phyloP scores from a whole-genome alignment of 495 filamentous ascomycete species.

The Aspergillus ostianus region DNA sequence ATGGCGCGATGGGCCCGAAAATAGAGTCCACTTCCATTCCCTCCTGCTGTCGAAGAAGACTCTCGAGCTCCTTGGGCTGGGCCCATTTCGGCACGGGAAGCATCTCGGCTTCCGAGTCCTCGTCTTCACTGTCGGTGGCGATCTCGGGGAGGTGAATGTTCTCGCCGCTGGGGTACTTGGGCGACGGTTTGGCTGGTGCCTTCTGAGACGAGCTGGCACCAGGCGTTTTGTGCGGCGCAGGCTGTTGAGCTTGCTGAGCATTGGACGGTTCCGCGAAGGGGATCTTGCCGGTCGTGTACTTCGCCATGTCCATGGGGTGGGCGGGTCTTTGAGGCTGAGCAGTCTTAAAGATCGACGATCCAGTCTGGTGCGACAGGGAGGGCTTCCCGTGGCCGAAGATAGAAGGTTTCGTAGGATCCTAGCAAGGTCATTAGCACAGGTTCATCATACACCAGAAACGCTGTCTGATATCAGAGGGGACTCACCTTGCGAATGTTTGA shows the following conservation, averaged over 20 bases:
- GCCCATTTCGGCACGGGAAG: slow-evolving; percentile 77
- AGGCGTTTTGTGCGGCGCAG: slow-evolving; percentile 57
- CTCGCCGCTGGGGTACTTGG: slow-evolving; percentile 76
- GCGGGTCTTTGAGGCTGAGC: slow-evolving; percentile 54
- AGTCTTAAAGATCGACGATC: slow-evolving; percentile 39
- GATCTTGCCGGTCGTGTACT: slow-evolving; percentile 83
- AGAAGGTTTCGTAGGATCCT: slow-evolving; percentile 62
- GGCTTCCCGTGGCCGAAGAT: slow-evolving; percentile 60
- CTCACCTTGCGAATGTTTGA: slow-evolving; percentile 13
- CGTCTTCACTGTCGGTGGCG: slow-evolving; percentile 81
- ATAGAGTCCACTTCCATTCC: slow-evolving; percentile 78
- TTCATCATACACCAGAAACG: background rate
- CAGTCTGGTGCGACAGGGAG: slow-evolving; percentile 43
- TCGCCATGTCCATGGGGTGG: slow-evolving; percentile 73
- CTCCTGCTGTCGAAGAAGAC: slow-evolving; percentile 72
- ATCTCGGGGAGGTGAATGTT: slow-evolving; percentile 85
- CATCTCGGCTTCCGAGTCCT: slow-evolving; percentile 61
- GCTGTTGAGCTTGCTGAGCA: slow-evolving; percentile 24
- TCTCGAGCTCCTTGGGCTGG: slow-evolving; percentile 72
- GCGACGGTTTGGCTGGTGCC: slow-evolving; percentile 62
- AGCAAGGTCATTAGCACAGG: slow-evolving; percentile 22
- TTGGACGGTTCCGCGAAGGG: slow-evolving; percentile 75
- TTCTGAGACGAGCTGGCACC: slow-evolving; percentile 39
- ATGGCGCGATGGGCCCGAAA: slow-evolving; percentile 81
- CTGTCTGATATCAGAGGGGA: background rate